These are phyloP conservation scores for Spirogloea muscicola DNA, from an alignment of 139 green algal species.

Conservation along the genomic window DNA sequence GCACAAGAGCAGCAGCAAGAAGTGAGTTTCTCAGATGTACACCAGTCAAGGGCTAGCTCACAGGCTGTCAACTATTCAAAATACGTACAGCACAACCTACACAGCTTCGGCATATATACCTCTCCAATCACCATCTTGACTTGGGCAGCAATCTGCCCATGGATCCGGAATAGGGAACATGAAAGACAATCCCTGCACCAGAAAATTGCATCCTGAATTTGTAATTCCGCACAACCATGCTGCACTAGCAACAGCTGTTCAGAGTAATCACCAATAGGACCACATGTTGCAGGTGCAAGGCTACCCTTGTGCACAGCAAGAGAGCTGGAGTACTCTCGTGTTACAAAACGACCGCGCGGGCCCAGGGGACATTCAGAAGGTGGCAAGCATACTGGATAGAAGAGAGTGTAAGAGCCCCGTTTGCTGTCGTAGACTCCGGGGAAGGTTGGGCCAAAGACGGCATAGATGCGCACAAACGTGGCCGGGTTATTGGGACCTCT, in stretches of 20 bases:
- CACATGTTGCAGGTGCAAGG: background rate
- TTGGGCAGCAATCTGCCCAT: conserved; percentile 10
- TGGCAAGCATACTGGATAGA: conserved; percentile 52
- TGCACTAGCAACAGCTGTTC: background rate
- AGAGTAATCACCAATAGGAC: background rate
- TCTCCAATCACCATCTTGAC: conserved; percentile 7
- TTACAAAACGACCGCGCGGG: background rate
- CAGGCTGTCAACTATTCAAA: background rate
- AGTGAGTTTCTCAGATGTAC: no score
- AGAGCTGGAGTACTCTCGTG: no score
- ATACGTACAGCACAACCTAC: background rate
- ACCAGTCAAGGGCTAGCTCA: background rate
- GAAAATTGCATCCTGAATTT: no score
- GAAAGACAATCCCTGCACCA: conserved; percentile 18
- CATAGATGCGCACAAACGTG: conserved; percentile 55
- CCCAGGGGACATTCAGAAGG: background rate
- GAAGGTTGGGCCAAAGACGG: conserved; percentile 55
- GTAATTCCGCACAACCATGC: background rate
- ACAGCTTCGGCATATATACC: background rate
- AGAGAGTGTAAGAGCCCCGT: conserved; percentile 36
- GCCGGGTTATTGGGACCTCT: conserved; percentile 45
- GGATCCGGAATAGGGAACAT: conserved; percentile 34
- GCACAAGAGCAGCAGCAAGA: conserved; percentile 7
- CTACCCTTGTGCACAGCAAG: background rate
- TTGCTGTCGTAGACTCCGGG: conserved; percentile 34